These are phyloP conservation scores for Aspergillus quadricinctus DNA, from an alignment of 2,329 filamentous ascomycete species.

Conservation along the genomic window DNA sequence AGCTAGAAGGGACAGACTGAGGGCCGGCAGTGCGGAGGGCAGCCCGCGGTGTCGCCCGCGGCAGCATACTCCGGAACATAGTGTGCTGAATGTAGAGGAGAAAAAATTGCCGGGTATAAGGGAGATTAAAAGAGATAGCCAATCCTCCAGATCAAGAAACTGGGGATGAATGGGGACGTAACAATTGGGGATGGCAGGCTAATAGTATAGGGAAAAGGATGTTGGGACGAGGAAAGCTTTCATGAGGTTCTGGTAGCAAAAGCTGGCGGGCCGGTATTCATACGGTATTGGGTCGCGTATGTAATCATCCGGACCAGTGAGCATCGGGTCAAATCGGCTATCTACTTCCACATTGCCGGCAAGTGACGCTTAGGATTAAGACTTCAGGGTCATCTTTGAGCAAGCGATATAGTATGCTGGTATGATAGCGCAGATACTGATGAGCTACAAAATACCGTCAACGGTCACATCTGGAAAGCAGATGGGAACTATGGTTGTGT, in stretches of 20 bases:
- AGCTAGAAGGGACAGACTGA: slow-evolving; percentile 32
- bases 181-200: slow-evolving; percentile 15
- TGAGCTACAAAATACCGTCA: background rate
- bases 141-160: slow-evolving; percentile 25
- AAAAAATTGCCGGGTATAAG: slow-evolving; percentile 19
- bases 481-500: background rate
- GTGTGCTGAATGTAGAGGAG: slow-evolving; percentile 22
- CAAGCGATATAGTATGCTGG: background rate
- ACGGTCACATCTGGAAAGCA: background rate
- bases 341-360: slow-evolving; percentile 8
- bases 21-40: slow-evolving; percentile 35
- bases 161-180: slow-evolving; percentile 18
- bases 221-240: slow-evolving; percentile 21
- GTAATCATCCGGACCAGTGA: slow-evolving; percentile 15
- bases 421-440: background rate
- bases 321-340: slow-evolving; percentile 15
- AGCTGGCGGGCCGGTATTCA: slow-evolving; percentile 19
- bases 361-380: background rate
- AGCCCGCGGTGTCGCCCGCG: slow-evolving; percentile 46
- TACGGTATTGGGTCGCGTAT: slow-evolving; percentile 17
- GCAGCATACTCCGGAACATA: slow-evolving; percentile 52
- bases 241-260: slow-evolving; percentile 18
- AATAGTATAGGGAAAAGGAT: slow-evolving; percentile 19
- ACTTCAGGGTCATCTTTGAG: background rate
- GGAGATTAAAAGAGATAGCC: slow-evolving; percentile 23